Base-by-base conservation (phyloP, 2,329 filamentous ascomycete species). In the Pleoardoris graminearum region DNA sequence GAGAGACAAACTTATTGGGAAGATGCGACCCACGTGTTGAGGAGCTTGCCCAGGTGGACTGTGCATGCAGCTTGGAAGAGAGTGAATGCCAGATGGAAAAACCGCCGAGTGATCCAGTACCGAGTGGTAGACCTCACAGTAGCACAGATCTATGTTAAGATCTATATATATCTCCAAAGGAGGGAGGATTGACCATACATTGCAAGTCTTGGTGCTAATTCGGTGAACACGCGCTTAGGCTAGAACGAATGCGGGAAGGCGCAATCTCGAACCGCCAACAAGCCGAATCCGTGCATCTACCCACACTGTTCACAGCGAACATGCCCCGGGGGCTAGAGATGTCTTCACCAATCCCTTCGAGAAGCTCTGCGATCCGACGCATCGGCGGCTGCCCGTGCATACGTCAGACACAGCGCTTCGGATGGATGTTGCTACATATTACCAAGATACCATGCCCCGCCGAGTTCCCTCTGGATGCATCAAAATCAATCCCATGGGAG, bases 371-470 rank as follows among this genome's bases (percentile, higher is more conserved):
- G 58, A 52, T 41, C 51, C 64, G 50, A 67, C 68, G 70, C 69
- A 67, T 68, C 69, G 60, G 70, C 70, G 70, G 64, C 60, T 73
- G 65, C 61, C 55, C 63, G 60, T 55, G 66, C 65, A 60, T 53
- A 55, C 55, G 60, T 63, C 55, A 59, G 60, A 68, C 68, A 59
- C 54, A 61, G 65, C 65, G 66, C 60, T 57, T 67, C 61, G 59
- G 59, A 61, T 48, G 50, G 35, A 47, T 58, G 57, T 56, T 57
- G 61, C 58, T 71, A 71, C 69, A 70, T 72, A 72, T 70, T 65
- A 58, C 63, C 57, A 65, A 58, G 65, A 64, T 69, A 66, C 65
- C 63, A 67, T 59, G 61, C 59, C 39, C 51, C 50, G 54, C 45
- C 53, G 44, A 56, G 51, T 56, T 51, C 55, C 47, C 53, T 49